phyloP scores from a whole-genome alignment of 345 rosid species.

The Linum tenue region DNA sequence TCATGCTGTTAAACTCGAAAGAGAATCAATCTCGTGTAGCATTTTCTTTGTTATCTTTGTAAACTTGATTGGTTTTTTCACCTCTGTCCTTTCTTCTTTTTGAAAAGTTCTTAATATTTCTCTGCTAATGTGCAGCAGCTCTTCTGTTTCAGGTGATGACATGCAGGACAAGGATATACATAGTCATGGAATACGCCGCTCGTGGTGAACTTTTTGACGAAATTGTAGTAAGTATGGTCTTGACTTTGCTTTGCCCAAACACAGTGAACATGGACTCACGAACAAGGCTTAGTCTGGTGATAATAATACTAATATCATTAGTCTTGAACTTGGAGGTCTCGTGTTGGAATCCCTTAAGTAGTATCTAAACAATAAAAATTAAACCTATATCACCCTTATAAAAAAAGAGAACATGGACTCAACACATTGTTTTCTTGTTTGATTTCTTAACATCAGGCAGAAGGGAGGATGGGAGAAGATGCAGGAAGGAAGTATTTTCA shows the following conservation, averaged over 20 bases:
- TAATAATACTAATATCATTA: too few relatives aligned
- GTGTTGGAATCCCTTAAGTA: too few relatives aligned
- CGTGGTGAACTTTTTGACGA: slow-evolving; percentile 98
- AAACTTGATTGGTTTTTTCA: background rate
- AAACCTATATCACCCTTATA: too few relatives aligned
- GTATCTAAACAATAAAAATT: too few relatives aligned
- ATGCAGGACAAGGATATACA: slow-evolving; percentile 88
- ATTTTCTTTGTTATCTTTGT: background rate
- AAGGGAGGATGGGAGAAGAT: slow-evolving; percentile 92
- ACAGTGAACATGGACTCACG: too few relatives aligned
- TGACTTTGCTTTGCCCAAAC: background rate
- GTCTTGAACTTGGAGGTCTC: background rate
- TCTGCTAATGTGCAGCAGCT: slow-evolving; percentile 7
- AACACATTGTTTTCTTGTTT: background rate
- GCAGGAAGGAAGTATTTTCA: slow-evolving; percentile 92
- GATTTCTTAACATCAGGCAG: slow-evolving; percentile 42
- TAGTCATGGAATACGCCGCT: slow-evolving; percentile 81
- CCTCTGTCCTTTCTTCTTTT: too few relatives aligned
- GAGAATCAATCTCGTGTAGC: background rate
- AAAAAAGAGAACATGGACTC: background rate
- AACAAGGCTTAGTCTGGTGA: too few relatives aligned
- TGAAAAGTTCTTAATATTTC: background rate
- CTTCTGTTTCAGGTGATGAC: slow-evolving; percentile 80
- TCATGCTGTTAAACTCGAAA: background rate
- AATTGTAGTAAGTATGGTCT: slow-evolving; percentile 49